These are phyloP conservation scores for Fusarium anthophilum DNA, from an alignment of 2,329 filamentous ascomycete genomes.

Conservation along the genomic window DNA sequence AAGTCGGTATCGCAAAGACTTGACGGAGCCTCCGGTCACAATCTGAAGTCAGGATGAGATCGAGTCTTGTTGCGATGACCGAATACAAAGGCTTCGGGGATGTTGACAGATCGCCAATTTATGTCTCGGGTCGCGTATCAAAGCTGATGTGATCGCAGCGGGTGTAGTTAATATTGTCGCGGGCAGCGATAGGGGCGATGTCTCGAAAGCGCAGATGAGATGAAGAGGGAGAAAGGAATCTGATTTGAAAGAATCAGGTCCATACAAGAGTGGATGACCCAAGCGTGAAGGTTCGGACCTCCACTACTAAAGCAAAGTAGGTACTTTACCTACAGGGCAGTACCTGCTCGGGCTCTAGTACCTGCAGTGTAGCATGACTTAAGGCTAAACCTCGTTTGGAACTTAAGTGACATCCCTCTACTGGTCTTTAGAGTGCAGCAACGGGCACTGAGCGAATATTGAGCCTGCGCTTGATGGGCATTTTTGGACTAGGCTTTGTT, in stretches of 20 bases:
- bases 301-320: background rate
- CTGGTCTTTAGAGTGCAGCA: background rate
- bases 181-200: slow-evolving; percentile 25
- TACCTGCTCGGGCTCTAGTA: slow-evolving; percentile 23
- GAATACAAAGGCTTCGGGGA: slow-evolving; percentile 13
- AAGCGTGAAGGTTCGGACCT: slow-evolving; percentile 21
- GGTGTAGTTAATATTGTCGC: slow-evolving; percentile 15
- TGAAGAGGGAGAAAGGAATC: slow-evolving; percentile 36
- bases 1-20: slow-evolving; percentile 13
- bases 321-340: background rate
- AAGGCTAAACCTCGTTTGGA: slow-evolving; percentile 26
- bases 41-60: slow-evolving; percentile 24
- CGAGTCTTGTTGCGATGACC: slow-evolving; percentile 33
- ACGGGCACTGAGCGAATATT: slow-evolving; percentile 14
- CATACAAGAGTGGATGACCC: slow-evolving; percentile 30
- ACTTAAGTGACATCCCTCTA: slow-evolving; percentile 32
- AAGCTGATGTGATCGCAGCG: slow-evolving; percentile 18
- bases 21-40: slow-evolving; percentile 29
- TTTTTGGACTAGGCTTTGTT: slow-evolving; percentile 3
- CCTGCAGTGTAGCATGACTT: slow-evolving; percentile 39
- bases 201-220: slow-evolving; percentile 28
- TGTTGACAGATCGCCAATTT: slow-evolving; percentile 31
- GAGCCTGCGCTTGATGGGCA: background rate
- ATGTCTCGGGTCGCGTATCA: slow-evolving; percentile 24
- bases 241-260: slow-evolving; percentile 31